phyloP scores from a whole-genome alignment of 31 red algal genomes.

The Endocladia muricata region DNA sequence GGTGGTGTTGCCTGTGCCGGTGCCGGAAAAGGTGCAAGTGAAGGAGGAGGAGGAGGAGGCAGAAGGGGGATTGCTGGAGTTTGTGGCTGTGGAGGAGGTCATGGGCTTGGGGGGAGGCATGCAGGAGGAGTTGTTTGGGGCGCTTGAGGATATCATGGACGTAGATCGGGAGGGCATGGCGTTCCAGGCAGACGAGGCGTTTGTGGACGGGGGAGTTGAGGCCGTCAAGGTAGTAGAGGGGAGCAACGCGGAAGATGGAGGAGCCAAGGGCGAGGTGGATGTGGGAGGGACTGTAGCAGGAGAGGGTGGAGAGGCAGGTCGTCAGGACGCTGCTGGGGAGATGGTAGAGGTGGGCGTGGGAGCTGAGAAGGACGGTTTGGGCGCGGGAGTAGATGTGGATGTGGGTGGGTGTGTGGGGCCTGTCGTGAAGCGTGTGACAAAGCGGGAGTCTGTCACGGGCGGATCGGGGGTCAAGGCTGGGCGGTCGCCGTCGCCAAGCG shows the following conservation, averaged over 20 bases:
- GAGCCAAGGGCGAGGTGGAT: neutral
- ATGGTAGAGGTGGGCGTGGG: too few relatives aligned
- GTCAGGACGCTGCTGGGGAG: too few relatives aligned
- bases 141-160: neutral
- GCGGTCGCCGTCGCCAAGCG: too few relatives aligned
- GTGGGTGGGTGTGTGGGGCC: too few relatives aligned
- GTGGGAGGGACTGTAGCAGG: neutral
- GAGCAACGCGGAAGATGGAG: neutral
- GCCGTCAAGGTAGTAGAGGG: neutral
- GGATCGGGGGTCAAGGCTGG: too few relatives aligned
- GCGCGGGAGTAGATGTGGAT: too few relatives aligned
- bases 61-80: neutral
- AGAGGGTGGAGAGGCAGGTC: neutral
- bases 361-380: too few relatives aligned
- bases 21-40: neutral
- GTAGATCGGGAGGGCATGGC: conserved; percentile 3
- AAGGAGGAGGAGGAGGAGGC: neutral
- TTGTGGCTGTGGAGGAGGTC: neutral
- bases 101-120: neutral
- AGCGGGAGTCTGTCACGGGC: too few relatives aligned
- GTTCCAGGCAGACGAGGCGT: neutral
- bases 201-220: neutral
- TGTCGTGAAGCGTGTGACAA: too few relatives aligned
- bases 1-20: too few relatives aligned
- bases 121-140: too few relatives aligned